Evolutionary conservation across 2,329 filamentous ascomycete species (phyloP).

Genomic region (Fusarium nematophilum): DNA sequence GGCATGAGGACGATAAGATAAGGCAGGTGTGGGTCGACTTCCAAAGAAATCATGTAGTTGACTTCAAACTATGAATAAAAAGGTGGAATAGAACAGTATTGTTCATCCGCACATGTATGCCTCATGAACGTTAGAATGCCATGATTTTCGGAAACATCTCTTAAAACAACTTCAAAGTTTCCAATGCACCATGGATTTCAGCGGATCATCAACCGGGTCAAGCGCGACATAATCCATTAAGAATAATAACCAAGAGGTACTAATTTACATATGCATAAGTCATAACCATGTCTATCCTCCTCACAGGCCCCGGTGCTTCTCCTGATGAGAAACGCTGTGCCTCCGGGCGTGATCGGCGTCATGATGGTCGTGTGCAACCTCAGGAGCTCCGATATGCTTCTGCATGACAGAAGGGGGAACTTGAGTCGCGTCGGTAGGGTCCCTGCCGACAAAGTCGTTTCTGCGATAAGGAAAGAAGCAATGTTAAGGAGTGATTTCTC

Average conservation of each 20-base stretch:
- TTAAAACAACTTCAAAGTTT: too few relatives aligned
- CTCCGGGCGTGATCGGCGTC: slow-evolving; percentile 57
- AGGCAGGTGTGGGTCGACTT: too few relatives aligned
- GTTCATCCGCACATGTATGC: too few relatives aligned
- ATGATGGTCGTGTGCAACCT: slow-evolving; percentile 57
- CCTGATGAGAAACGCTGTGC: slow-evolving; percentile 62
- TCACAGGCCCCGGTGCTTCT: slow-evolving; percentile 60
- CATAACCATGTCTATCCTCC: slow-evolving; percentile 11
- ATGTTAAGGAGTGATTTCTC: slow-evolving; percentile 28
- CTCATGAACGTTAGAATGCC: too few relatives aligned
- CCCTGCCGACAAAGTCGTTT: slow-evolving; percentile 45
- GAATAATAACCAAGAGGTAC: slow-evolving; percentile 21
- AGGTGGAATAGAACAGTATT: too few relatives aligned
- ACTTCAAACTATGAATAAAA: too few relatives aligned
- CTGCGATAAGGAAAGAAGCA: slow-evolving; percentile 18
- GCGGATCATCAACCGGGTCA: too few relatives aligned
- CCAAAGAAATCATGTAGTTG: too few relatives aligned
- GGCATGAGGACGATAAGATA: slow-evolving; percentile 7
- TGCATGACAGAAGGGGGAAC: slow-evolving; percentile 66
- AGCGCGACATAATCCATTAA: slow-evolving; percentile 28
- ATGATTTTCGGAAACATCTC: too few relatives aligned
- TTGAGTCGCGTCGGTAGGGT: slow-evolving; percentile 67
- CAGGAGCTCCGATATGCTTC: slow-evolving; percentile 59
- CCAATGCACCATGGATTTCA: too few relatives aligned
- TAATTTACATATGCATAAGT: slow-evolving; percentile 36